A percentile compares a stretch with the other conserved stretches of the same genome.
phyloP scores from a whole-genome alignment of 2,329 filamentous ascomycete species.

The Albifimbria verrucaria region DNA sequence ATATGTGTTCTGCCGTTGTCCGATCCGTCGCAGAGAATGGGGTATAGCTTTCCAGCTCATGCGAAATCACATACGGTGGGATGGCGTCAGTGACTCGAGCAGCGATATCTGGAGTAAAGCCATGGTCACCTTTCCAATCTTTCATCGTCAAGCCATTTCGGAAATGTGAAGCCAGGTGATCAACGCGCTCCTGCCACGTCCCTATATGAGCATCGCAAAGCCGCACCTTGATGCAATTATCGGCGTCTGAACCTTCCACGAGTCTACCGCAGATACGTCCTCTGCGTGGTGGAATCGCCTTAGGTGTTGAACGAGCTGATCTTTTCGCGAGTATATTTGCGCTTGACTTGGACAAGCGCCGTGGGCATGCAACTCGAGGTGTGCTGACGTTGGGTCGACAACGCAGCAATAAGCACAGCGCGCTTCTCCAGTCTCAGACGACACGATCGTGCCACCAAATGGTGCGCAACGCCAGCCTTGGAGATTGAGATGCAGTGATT shows the following conservation, averaged over 20 bases:
- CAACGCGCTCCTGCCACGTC: constrained; percentile 22
- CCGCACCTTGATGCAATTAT: constrained; percentile 24
- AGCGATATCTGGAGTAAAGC: constrained; percentile 18
- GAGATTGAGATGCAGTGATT: constrained; percentile 15
- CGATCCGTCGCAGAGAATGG: constrained; percentile 24
- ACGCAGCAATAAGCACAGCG: constrained; percentile 22
- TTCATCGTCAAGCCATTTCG: constrained; percentile 21
- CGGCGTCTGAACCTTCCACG: constrained; percentile 22
- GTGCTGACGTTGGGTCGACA: constrained; percentile 14
- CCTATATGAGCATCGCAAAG: constrained; percentile 18
- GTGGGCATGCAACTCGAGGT: constrained; percentile 22
- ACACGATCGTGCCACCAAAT: constrained; percentile 11
- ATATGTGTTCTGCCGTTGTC: constrained; percentile 16
- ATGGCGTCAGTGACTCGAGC: constrained; percentile 18
- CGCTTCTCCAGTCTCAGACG: constrained; percentile 14
- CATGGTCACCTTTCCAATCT: constrained; percentile 23
- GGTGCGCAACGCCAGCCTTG: constrained; percentile 19
- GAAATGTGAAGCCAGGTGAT: constrained; percentile 26
- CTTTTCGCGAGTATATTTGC: constrained; percentile 23
- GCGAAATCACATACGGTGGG: constrained; percentile 21
- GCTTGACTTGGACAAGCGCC: constrained; percentile 7
- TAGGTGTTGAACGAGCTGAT: constrained; percentile 28
- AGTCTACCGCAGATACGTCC: constrained; percentile 34
- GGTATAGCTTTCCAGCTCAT: constrained; percentile 15
- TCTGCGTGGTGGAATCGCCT: constrained; percentile 29